phyloP scores from a whole-genome alignment of 2,329 filamentous ascomycete genomes.

The Cladosporium sp. region DNA sequence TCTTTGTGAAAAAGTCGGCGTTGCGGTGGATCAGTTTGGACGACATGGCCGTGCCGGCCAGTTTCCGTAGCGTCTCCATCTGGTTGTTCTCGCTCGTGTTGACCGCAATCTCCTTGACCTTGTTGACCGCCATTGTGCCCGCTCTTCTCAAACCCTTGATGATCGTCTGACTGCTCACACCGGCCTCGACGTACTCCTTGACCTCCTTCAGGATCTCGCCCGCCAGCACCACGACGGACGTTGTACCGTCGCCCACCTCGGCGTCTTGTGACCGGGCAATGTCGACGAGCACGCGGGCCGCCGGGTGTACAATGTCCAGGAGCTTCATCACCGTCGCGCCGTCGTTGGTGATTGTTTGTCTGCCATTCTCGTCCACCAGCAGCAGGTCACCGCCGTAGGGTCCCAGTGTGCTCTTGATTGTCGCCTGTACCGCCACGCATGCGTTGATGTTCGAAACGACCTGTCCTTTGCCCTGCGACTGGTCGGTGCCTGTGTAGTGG shows the following conservation, averaged over 20 bases:
- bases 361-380: constrained; percentile 92
- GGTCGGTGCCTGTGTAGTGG: constrained; percentile 75
- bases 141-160: constrained; percentile 92
- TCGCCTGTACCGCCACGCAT: constrained; percentile 89
- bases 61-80: constrained; percentile 80
- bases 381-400: constrained; percentile 95
- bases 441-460: constrained; percentile 98
- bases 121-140: constrained; percentile 88
- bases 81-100: constrained; percentile 76
- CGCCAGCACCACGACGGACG: constrained; percentile 94
- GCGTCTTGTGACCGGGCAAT: constrained; percentile 98
- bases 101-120: constrained; percentile 95
- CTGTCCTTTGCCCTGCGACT: constrained; percentile 94
- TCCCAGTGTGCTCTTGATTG: constrained; percentile 91
- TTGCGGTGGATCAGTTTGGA: constrained; percentile 99
- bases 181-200: constrained; percentile 92
- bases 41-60: constrained; percentile 96
- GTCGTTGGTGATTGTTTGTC: constrained; percentile 97
- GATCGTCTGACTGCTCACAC: constrained; percentile 94
- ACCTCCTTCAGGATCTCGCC: constrained; percentile 96
- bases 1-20: constrained; percentile 95
- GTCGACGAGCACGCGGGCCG: constrained; percentile 93
- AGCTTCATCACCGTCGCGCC: constrained; percentile 99
- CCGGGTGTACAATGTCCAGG: constrained; percentile 96
- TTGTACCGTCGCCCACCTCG: constrained; percentile 96